Conservation (phyloP, 73 alveolate genomes). For the Paramecium octaurelia region DNA sequence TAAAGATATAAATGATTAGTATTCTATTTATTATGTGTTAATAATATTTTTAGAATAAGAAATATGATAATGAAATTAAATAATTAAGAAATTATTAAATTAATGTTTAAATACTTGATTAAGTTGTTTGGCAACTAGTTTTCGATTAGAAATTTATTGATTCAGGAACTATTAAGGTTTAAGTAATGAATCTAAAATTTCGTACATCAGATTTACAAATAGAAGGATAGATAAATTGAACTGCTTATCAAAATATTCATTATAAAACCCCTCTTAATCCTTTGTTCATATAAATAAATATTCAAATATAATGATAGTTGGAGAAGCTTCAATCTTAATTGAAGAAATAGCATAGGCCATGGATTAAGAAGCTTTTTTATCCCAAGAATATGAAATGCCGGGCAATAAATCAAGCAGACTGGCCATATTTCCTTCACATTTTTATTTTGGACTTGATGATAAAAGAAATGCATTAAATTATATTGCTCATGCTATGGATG, state of each 20-base stretch:
- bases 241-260: background rate
- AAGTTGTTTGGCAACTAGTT: no score
- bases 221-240: background rate
- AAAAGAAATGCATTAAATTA: constrained; percentile 17
- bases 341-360: background rate
- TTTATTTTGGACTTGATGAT: background rate
- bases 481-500: background rate
- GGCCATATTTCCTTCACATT: background rate
- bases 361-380: background rate
- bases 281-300: background rate
- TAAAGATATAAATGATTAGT: no score
- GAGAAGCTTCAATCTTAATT: background rate
- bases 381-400: background rate
- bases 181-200: background rate
- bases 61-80: no score
- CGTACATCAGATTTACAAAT: background rate
- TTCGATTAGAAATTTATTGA: background rate
- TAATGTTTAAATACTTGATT: no score
- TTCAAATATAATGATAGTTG: background rate
- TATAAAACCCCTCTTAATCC: background rate
- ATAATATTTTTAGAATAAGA: no score
- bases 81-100: no score
- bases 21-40: no score
- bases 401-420: background rate
- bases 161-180: background rate